A percentile compares a stretch with the other conserved stretches of the same genome.
Conservation (phyloP, 2,329 filamentous ascomycete species). For the Ceratocystis alfenasii region DNA sequence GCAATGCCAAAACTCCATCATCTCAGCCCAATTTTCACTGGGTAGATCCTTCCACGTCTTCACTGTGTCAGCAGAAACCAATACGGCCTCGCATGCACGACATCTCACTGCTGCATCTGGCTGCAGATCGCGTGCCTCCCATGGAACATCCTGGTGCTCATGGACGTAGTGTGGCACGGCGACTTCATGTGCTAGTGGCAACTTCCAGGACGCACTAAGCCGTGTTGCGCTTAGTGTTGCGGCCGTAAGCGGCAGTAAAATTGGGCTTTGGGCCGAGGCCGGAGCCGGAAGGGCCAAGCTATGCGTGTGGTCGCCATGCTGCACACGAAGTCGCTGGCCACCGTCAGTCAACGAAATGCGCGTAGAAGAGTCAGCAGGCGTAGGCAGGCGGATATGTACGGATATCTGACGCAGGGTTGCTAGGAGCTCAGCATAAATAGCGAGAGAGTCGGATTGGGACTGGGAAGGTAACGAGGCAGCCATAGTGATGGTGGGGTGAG, state of each 20-base stretch:
- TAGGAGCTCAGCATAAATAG: constrained; percentile 53
- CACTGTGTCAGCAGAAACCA: constrained; percentile 34
- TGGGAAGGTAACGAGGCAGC: neutral
- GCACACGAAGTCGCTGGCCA: constrained; percentile 37
- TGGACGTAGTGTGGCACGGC: constrained; percentile 26
- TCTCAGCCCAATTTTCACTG: constrained; percentile 96
- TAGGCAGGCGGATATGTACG: constrained; percentile 41
- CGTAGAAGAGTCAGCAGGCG: constrained; percentile 35
- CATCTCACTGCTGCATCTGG: constrained; percentile 34
- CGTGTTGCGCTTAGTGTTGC: constrained; percentile 25
- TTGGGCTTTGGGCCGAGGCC: constrained; percentile 30
- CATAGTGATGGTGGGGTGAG: neutral
- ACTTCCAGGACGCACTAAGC: constrained; percentile 40
- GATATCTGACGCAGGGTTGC: constrained; percentile 54
- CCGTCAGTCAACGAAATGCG: constrained; percentile 35
- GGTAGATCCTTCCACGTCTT: constrained; percentile 79
- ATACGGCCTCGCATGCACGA: constrained; percentile 30
- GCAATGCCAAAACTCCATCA: constrained; percentile 99
- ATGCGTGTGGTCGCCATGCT: constrained; percentile 34
- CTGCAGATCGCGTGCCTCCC: constrained; percentile 43
- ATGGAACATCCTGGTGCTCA: constrained; percentile 38
- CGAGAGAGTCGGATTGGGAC: constrained; percentile 4
- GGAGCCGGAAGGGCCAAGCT: constrained; percentile 35
- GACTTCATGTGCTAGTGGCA: constrained; percentile 33
- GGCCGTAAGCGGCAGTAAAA: constrained; percentile 27